These are phyloP conservation scores for Delonix regia DNA, from an alignment of 306 rosid genomes.

Conservation along the genomic window DNA sequence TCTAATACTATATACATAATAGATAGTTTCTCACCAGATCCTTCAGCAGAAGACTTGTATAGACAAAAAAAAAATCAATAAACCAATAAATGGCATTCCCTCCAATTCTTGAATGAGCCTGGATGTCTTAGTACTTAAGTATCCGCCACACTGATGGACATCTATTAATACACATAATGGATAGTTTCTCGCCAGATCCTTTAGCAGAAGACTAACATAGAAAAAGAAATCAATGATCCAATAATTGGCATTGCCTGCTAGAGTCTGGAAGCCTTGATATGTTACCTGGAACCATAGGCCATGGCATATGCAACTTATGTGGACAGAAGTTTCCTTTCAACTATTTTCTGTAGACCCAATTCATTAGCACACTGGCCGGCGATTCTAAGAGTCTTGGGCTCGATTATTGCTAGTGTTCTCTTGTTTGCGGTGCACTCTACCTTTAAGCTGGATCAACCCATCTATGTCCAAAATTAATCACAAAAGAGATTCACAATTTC, in stretches of 20 bases:
- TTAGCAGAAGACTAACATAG: not conserved
- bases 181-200: not conserved
- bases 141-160: not conserved
- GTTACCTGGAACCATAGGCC: not conserved
- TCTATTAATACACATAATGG: not conserved
- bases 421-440: not conserved
- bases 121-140: not conserved
- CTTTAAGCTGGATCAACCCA: not conserved
- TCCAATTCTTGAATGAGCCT: conserved; percentile 11
- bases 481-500: conserved; percentile 1
- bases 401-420: not conserved
- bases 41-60: conserved; percentile 7
- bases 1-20: not conserved
- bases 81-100: conserved; percentile 25
- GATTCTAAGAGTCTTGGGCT: not conserved
- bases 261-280: not conserved
- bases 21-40: not conserved
- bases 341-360: not conserved
- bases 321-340: not conserved
- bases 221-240: not conserved
- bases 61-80: conserved; percentile 20
- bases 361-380: not conserved
- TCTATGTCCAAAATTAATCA: not conserved
- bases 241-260: not conserved
- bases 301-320: not conserved